Base-by-base conservation (phyloP, 164 flowering plant species). In the Vitis rotundifolia region DNA sequence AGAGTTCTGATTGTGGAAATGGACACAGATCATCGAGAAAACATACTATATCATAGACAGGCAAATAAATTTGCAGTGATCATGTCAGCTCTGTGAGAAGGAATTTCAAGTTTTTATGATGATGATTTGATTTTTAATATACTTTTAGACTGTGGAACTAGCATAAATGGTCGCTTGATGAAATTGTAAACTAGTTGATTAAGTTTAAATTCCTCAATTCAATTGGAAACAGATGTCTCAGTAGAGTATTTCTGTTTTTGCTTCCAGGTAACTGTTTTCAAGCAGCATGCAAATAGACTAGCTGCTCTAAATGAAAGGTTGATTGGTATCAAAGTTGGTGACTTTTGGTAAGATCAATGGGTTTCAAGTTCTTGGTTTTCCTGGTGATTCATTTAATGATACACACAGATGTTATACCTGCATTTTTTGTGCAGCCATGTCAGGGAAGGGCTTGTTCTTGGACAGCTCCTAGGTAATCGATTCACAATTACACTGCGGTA, bases 271-370 rank as follows among this genome's bases (percentile, higher is more conserved):
- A 95, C 99, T 62, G 87, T 89, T 65, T 95, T 87, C 82, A 95
- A 90, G 89, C 90, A 83, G 80, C 90, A 76, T 61, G 96, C 94
- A 9, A 87, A 83, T 78, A 89, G 77, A 77, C 63, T 95, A 78
- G 88, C 93, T 68, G 83, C 91, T 60, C 90, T 95, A 22, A 95
- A 95, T 78, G 81, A 85, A 58, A 83, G 89, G 79, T 76, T 95
- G 78, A 80, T 93, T 80, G 99, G 97, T 68, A 95, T 95, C 57
- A 90, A 89, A 87, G 88, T 95, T 62, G 99, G 99, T 67, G 84
- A 95, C 75, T 95, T 95, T 71, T 84, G 96, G 99, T 95, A 79
- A 80, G 88, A 14, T 57, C 15, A 53, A 52, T 55, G 60, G 62
- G 49, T 28, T 61, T 44, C 18, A 14, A 8, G 15, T 47, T 76